Conservation (phyloP, 2,329 filamentous ascomycete species). For the Coleophoma crateriformis region DNA sequence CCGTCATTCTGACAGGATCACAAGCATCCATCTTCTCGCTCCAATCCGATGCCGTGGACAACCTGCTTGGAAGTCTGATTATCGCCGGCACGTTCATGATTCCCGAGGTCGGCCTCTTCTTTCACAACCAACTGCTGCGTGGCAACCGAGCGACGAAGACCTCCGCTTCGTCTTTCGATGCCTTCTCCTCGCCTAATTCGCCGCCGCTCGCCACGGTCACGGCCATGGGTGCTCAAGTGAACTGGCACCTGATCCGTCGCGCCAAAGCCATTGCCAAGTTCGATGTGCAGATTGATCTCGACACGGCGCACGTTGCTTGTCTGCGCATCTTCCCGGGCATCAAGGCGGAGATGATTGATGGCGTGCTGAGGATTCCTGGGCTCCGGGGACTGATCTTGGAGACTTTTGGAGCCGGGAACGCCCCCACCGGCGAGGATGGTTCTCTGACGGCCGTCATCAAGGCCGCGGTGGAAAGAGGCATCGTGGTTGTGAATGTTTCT, state of each 20-base stretch:
- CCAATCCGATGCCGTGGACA: slow-evolving; percentile 67
- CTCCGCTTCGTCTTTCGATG: slow-evolving; percentile 62
- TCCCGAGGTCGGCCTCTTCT: slow-evolving; percentile 69
- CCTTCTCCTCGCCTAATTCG: slow-evolving; percentile 63
- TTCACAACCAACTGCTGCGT: slow-evolving; percentile 65
- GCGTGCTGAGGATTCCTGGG: slow-evolving; percentile 54
- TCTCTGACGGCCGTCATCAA: slow-evolving; percentile 57
- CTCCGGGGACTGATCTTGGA: slow-evolving; percentile 64
- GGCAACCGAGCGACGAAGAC: slow-evolving; percentile 66
- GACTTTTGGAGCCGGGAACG: slow-evolving; percentile 69
- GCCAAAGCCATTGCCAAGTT: slow-evolving; percentile 53
- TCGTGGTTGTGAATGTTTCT: slow-evolving; percentile 68
- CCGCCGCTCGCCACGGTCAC: slow-evolving; percentile 55
- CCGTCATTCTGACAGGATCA: slow-evolving; percentile 60
- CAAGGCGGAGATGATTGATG: slow-evolving; percentile 64
- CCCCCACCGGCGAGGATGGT: slow-evolving; percentile 55
- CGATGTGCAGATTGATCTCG: slow-evolving; percentile 54
- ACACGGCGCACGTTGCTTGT: slow-evolving; percentile 64
- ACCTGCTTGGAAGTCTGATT: slow-evolving; percentile 63
- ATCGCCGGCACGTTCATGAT: slow-evolving; percentile 71
- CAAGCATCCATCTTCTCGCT: slow-evolving; percentile 66
- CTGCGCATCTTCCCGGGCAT: slow-evolving; percentile 69
- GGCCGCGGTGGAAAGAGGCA: slow-evolving; percentile 57
- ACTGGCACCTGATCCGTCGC: slow-evolving; percentile 57
- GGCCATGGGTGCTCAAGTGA: slow-evolving; percentile 56